Conservation (phyloP, 2,329 filamentous ascomycete species). For the Trematosphaeria pertusa region DNA sequence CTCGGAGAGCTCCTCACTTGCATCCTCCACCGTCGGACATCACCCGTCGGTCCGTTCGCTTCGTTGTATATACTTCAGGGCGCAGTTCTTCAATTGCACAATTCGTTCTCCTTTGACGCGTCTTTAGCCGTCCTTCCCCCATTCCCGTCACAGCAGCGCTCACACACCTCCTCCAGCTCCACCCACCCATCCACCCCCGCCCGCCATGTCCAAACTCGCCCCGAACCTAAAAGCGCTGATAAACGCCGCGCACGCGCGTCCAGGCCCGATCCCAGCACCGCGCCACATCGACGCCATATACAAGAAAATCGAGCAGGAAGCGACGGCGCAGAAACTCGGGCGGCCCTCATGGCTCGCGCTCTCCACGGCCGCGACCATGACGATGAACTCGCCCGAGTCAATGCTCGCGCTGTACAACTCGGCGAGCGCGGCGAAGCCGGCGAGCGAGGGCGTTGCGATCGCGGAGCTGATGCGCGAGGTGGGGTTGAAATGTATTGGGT, state of each 20-base stretch:
- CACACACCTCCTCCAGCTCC: too few relatives aligned
- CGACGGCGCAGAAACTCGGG: conserved; percentile 35
- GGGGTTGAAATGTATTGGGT: conserved; percentile 78
- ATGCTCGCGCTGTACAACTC: conserved; percentile 67
- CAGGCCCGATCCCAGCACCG: conserved; percentile 43
- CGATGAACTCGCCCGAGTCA: conserved; percentile 83
- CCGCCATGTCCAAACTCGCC: conserved; percentile 45
- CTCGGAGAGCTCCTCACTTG: too few relatives aligned
- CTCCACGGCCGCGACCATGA: conserved; percentile 77
- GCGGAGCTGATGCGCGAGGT: conserved; percentile 79
- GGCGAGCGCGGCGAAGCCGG: conserved; percentile 27
- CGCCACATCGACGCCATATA: conserved; percentile 40
- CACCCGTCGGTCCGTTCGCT: too few relatives aligned
- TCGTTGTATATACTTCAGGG: too few relatives aligned
- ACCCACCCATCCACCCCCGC: too few relatives aligned
- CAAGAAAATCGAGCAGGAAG: conserved; percentile 40
- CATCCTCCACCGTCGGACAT: too few relatives aligned
- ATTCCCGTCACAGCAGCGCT: too few relatives aligned
- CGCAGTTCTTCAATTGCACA: too few relatives aligned
- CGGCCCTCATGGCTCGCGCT: conserved; percentile 47
- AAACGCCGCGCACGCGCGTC: conserved; percentile 44
- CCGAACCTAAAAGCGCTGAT: conserved; percentile 44
- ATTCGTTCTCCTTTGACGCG: too few relatives aligned
- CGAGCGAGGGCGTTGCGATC: conserved; percentile 53
- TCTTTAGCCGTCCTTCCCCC: too few relatives aligned